phyloP scores from a whole-genome alignment of 78 protist species.

The Emiliania huxleyi region DNA sequence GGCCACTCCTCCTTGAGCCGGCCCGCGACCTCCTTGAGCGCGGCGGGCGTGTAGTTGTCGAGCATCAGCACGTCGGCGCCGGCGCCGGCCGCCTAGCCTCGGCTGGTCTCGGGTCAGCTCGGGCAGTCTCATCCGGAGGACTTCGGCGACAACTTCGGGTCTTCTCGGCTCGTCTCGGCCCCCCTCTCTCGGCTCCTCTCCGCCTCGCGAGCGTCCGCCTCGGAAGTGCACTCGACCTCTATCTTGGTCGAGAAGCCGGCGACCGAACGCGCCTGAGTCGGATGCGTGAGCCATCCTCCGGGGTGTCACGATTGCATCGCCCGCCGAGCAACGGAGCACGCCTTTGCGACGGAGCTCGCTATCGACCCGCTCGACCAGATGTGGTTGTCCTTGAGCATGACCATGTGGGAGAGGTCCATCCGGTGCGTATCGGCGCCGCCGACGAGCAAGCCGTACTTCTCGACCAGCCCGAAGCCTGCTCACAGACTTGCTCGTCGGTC shows the following conservation, averaged over 20 bases:
- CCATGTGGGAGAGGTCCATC: constrained; percentile 85
- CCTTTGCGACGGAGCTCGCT: constrained; percentile 32
- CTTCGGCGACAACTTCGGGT: too few relatives aligned
- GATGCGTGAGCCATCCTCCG: too few relatives aligned
- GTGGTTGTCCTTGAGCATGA: constrained; percentile 91
- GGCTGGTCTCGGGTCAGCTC: too few relatives aligned
- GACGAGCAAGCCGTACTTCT: constrained; percentile 76
- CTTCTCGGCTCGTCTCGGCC: too few relatives aligned
- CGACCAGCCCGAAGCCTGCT: constrained; percentile 33
- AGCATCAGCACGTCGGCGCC: constrained; percentile 94
- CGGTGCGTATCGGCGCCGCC: constrained; percentile 92
- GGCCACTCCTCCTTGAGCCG: constrained; percentile 65
- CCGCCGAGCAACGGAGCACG: too few relatives aligned
- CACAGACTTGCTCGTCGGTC: too few relatives aligned
- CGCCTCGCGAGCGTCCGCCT: not conserved
- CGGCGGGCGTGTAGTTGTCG: constrained; percentile 68
- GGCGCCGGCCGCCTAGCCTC: constrained; percentile 62
- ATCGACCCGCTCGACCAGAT: constrained; percentile 61
- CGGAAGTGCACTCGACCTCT: constrained; percentile 82
- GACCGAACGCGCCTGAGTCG: constrained; percentile 69
- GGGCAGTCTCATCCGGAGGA: too few relatives aligned
- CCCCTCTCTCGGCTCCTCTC: too few relatives aligned
- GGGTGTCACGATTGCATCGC: too few relatives aligned
- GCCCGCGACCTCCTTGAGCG: not conserved
- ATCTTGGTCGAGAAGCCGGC: constrained; percentile 87